Conservation (phyloP, 108 stramenopile genomes). For the Cylindrotheca closterium region DNA sequence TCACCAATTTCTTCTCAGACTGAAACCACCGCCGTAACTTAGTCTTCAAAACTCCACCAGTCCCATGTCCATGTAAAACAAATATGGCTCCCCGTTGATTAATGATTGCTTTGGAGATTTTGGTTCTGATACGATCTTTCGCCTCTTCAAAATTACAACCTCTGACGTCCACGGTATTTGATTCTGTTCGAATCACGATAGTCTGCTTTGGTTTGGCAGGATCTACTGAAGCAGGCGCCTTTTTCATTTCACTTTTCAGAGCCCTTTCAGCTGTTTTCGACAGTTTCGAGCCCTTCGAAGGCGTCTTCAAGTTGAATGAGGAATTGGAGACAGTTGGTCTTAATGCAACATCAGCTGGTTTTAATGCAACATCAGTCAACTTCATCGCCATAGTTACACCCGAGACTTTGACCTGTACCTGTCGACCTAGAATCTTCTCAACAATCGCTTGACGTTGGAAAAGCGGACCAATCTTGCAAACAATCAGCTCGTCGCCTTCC, state of each 20-base stretch:
- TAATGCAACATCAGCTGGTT: slow-evolving; percentile 42
- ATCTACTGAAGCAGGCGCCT: slow-evolving; percentile 1
- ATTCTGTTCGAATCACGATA: slow-evolving; percentile 58
- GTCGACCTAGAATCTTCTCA: slow-evolving; percentile 51
- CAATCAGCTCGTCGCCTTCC: slow-evolving; percentile 65
- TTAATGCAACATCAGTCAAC: slow-evolving; percentile 62
- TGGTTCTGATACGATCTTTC: slow-evolving; percentile 47
- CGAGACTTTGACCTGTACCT: slow-evolving; percentile 62
- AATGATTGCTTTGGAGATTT: slow-evolving; percentile 54
- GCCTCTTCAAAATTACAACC: slow-evolving; percentile 84
- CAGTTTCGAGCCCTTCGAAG: slow-evolving; percentile 10
- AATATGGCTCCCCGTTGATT: slow-evolving; percentile 49
- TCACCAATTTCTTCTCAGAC: slow-evolving; percentile 53
- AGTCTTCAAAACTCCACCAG: slow-evolving; percentile 67
- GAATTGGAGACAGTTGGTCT: slow-evolving; percentile 15
- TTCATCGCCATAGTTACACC: slow-evolving; percentile 60
- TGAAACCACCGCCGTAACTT: slow-evolving; percentile 73
- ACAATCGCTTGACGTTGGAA: slow-evolving; percentile 65
- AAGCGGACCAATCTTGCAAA: slow-evolving; percentile 67
- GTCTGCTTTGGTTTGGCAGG: slow-evolving; percentile 8
- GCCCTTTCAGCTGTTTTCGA: slow-evolving; percentile 69
- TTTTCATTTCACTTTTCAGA: slow-evolving; percentile 44
- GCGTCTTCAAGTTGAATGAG: not conserved
- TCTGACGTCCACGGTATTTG: slow-evolving; percentile 88
- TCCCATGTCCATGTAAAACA: slow-evolving; percentile 84